phyloP scores from a whole-genome alignment of 2,329 filamentous ascomycete species.

The Beauveria bassiana region DNA sequence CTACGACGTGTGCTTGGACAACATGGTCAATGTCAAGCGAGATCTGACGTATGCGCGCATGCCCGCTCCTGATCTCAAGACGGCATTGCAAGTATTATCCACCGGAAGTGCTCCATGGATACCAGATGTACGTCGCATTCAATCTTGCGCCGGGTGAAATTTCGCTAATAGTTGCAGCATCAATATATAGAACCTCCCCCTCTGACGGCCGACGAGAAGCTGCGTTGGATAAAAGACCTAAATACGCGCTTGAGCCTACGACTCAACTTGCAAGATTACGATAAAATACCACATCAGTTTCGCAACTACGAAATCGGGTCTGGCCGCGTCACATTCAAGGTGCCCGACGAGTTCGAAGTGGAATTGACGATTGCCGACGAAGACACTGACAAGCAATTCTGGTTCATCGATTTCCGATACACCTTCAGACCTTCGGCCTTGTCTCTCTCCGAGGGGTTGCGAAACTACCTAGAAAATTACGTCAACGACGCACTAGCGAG shows the following conservation, averaged over 20 bases:
- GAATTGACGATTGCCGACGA: slow-evolving; percentile 88
- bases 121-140: slow-evolving; percentile 55
- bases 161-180: slow-evolving; percentile 44
- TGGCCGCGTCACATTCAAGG: slow-evolving; percentile 83
- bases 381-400: slow-evolving; percentile 75
- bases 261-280: slow-evolving; percentile 75
- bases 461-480: slow-evolving; percentile 58
- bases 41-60: slow-evolving; percentile 66
- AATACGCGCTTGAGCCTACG: slow-evolving; percentile 78
- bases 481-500: slow-evolving; percentile 64
- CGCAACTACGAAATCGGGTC: slow-evolving; percentile 69
- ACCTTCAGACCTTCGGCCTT: slow-evolving; percentile 63
- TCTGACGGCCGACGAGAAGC: slow-evolving; percentile 62
- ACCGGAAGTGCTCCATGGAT: slow-evolving; percentile 71
- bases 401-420: slow-evolving; percentile 88
- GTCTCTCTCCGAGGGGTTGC: slow-evolving; percentile 53
- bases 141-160: not conserved
- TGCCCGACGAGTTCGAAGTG: slow-evolving; percentile 81
- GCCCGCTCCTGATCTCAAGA: slow-evolving; percentile 84
- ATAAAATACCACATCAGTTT: slow-evolving; percentile 68
- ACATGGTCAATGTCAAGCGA: slow-evolving; percentile 64
- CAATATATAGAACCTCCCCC: slow-evolving; percentile 69
- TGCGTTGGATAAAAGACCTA: slow-evolving; percentile 69
- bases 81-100: slow-evolving; percentile 76
- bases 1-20: slow-evolving; percentile 53